Evolutionary conservation across 2,329 filamentous ascomycete species (phyloP).

Genomic region (Huntiella omanensis): DNA sequence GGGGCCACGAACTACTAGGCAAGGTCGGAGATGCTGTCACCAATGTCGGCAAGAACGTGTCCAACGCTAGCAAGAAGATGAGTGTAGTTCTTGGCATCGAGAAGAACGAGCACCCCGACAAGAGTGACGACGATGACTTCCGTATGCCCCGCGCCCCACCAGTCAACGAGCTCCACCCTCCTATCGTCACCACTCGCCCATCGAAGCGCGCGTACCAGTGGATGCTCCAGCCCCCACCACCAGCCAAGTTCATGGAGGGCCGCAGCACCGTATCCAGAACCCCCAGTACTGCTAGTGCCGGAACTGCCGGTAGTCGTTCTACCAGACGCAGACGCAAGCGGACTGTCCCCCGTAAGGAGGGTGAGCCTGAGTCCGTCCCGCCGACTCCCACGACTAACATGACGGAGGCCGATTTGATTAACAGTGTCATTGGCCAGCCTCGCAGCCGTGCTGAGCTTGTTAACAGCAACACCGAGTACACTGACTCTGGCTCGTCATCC

Average conservation of each 20-base stretch:
- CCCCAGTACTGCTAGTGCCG: conserved; percentile 31
- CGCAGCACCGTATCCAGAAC: conserved; percentile 53
- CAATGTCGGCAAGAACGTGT: conserved; percentile 18
- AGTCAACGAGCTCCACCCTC: conserved; percentile 72
- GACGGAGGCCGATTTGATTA: conserved; percentile 26
- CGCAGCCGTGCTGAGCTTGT: conserved; percentile 7
- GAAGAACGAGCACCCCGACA: conserved; percentile 30
- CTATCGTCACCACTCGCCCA: conserved; percentile 60
- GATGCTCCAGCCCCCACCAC: conserved; percentile 89
- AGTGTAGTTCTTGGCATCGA: conserved; percentile 34
- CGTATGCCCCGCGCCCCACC: conserved; percentile 45
- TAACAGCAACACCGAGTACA: conserved; percentile 2
- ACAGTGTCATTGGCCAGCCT: conserved; percentile 20
- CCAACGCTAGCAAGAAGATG: conserved; percentile 33
- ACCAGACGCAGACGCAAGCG: conserved; percentile 12
- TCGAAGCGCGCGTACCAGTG: conserved; percentile 55
- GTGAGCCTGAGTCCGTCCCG: conserved; percentile 6
- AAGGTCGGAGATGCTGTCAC: conserved; percentile 14
- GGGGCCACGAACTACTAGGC: conserved; percentile 38
- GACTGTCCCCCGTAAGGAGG: conserved; percentile 11
- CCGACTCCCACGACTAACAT: conserved; percentile 8
- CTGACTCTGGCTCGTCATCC: conserved; percentile 9
- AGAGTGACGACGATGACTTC: conserved; percentile 43
- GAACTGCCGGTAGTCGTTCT: conserved; percentile 9
- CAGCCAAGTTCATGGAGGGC: conserved; percentile 77